Evolutionary conservation across 768 basidiomycete species (phyloP), one percentile per base, ranked within the genome.

Genomic region (Panaeolus cyanescens): DNA sequence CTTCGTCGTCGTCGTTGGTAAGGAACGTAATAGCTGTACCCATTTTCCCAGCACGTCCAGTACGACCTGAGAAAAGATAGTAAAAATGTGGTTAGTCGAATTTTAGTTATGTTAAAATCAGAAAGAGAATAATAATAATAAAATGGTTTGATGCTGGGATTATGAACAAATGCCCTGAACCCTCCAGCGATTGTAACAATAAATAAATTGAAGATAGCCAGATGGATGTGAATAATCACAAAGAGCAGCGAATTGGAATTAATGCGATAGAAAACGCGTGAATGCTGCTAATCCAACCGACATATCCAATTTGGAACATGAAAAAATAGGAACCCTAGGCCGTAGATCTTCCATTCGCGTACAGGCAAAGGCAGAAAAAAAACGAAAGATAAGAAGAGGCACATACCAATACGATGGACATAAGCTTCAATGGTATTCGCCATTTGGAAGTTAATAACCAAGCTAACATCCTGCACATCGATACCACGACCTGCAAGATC

Each of bases 361-460:
- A 37, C 42, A 32, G 54, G 58, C 42, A 59, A 57, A 28, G 45
- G 31, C 36, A n/a, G 28, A 60, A 54, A 54, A n/a, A 59, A 28
- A 45, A 55, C 19, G 39, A 28, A 36, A 56, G 57, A 61, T 39
- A 60, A 53, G 20, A 75, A 59, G 61, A 25, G 20, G 56, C 59
- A 63, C 88, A 58, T 70, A 93, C 96, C 97, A 69, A 99, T 98
- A 74, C 96, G 91, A 76, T 99, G 96, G 50, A 99, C 94, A 71
- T 97, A 98, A 37, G 91, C 94, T 75, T 99, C 97, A 75, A 99
- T 99, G 20, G 91, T 93, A 67, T 85, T 87, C 5, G 95, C 87
- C 96, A 99, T 99, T 78, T 97, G 94, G 83, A 88, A 99, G 75
- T 99, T 99, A 81, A 99, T 88, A 64, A 99, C 96, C 55, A 97